Conservation (phyloP, 1,284 basidiomycete genomes). For the Papiliotrema fonsecae region DNA sequence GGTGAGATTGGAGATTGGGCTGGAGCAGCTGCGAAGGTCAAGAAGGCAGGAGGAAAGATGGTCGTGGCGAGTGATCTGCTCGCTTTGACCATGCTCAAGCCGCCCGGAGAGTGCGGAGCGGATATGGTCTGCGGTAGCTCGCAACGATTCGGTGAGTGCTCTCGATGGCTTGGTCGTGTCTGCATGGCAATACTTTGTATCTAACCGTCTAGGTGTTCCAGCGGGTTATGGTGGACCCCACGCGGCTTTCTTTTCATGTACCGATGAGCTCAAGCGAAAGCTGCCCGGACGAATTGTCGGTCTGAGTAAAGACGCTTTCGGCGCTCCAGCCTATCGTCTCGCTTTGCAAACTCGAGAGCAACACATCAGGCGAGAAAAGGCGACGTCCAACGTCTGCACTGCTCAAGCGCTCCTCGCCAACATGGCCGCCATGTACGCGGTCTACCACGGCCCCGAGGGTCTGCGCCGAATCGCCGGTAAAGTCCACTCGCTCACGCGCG, state of each 20-base stretch:
- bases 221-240: constrained; percentile 87
- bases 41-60: constrained; percentile 72
- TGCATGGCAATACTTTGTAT: too few species aligned
- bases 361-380: constrained; percentile 93
- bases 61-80: constrained; percentile 87
- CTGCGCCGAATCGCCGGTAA: constrained; percentile 80
- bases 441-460: constrained; percentile 91
- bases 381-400: constrained; percentile 90
- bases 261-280: constrained; percentile 88
- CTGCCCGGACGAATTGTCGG: constrained; percentile 96
- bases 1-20: constrained; percentile 77
- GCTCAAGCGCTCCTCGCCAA: constrained; percentile 88
- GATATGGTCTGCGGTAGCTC: constrained; percentile 95
- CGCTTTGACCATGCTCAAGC: constrained; percentile 86
- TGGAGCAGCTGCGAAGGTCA: constrained; percentile 63
- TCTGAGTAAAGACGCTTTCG: constrained; percentile 75
- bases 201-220: constrained; percentile 55
- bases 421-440: constrained; percentile 95
- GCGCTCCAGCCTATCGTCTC: constrained; percentile 83
- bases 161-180: not conserved
- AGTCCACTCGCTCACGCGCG: constrained; percentile 81
- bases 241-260: constrained; percentile 93
- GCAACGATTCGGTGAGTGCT: constrained; percentile 71
- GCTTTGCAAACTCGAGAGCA: constrained; percentile 95
- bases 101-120: constrained; percentile 97